Percentiles rank a stretch among this genome's conserved stretches.
phyloP scores from a whole-genome alignment of 441 rosid species.

The Populus hybrid region DNA sequence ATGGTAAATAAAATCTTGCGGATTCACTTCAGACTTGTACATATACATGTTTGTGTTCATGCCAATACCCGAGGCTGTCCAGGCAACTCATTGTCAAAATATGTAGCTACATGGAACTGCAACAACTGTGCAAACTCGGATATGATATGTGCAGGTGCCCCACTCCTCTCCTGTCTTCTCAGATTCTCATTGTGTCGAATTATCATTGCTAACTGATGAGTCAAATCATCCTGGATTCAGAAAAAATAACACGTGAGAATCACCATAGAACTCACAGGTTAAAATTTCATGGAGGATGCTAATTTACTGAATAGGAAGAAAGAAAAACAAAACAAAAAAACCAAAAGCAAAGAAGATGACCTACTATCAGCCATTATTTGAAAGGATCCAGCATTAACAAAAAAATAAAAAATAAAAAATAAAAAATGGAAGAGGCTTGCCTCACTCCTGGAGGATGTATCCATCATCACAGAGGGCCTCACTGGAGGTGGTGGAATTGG shows the following conservation, averaged over 20 bases:
- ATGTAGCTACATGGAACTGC: constrained; percentile 96
- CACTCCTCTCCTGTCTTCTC: constrained; percentile 92
- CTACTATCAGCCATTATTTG: not conserved
- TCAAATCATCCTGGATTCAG: constrained; percentile 81
- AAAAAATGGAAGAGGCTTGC: constrained; percentile 34
- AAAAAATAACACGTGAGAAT: constrained; percentile 25
- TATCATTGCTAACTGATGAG: constrained; percentile 93
- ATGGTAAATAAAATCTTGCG: not conserved
- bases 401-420: not conserved
- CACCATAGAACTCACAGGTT: not conserved
- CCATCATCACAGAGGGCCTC: constrained; percentile 99
- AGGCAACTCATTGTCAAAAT: constrained; percentile 98
- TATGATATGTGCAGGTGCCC: constrained; percentile 97
- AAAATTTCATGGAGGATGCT: not conserved
- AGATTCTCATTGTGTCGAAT: constrained; percentile 94
- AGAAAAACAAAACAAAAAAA: not conserved
- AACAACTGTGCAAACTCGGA: constrained; percentile 94
- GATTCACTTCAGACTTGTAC: not conserved
- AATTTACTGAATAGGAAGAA: not conserved
- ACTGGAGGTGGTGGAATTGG: constrained; percentile 99
- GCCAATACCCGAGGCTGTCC: constrained; percentile 94
- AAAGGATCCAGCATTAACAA: not conserved
- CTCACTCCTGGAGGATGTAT: constrained; percentile 99
- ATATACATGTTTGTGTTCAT: not conserved
- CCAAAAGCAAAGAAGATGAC: not conserved